These are phyloP conservation scores for Aquilaria sinensis DNA, from an alignment of 345 rosid species.

Conservation along the genomic window DNA sequence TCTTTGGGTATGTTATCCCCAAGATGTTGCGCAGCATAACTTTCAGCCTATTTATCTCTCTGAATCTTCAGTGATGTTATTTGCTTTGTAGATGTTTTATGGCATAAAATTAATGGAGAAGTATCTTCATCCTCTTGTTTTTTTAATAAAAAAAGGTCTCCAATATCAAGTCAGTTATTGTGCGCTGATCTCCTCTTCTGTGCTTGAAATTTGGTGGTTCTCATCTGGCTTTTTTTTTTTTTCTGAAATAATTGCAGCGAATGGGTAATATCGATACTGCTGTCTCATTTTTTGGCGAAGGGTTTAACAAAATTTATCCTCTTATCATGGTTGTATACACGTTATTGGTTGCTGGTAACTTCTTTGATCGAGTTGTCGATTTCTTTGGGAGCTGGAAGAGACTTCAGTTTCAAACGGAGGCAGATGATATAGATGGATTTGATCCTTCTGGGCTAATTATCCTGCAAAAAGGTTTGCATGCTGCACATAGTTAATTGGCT, in stretches of 20 bases:
- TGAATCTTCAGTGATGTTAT: no score
- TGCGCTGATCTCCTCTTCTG: not conserved
- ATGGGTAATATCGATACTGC: constrained; percentile 91
- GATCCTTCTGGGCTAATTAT: constrained; percentile 93
- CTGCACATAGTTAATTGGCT: not conserved
- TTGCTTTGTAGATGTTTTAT: no score
- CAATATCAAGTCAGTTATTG: not conserved
- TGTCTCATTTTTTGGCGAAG: constrained; percentile 77
- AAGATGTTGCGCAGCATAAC: no score
- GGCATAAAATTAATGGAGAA: no score
- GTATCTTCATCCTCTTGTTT: no score
- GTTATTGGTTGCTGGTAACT: constrained; percentile 83
- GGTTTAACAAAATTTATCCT: constrained; percentile 90
- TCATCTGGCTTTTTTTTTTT: not conserved
- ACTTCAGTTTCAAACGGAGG: constrained; percentile 76
- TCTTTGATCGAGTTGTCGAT: constrained; percentile 76
- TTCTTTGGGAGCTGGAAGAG: constrained; percentile 97
- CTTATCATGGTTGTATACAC: constrained; percentile 97
- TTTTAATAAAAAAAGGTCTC: no score
- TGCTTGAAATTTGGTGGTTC: constrained; percentile 8
- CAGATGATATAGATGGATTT: constrained; percentile 83
- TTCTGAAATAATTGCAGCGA: constrained; percentile 48
- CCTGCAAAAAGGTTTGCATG: constrained; percentile 63
- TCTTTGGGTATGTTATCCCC: no score
- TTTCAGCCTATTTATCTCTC: no score